A percentile compares a stretch with the other conserved stretches of the same genome.
These are phyloP conservation scores for Gryganskiella cystojenkinii DNA, from an alignment of 192 early-diverging fungal species.

Conservation along the genomic window DNA sequence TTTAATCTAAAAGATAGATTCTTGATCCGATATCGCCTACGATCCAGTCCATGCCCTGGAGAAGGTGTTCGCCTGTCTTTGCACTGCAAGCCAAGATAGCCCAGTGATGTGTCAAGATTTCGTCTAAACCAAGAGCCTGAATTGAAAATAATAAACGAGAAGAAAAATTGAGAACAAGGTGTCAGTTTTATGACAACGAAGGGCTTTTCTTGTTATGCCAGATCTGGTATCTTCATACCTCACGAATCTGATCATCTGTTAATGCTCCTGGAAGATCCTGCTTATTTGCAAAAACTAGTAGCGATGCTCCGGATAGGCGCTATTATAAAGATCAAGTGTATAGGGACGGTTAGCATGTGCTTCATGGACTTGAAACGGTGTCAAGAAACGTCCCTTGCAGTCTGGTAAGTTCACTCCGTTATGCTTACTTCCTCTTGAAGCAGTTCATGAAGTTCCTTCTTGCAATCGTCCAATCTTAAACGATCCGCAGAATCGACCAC, in stretches of 20 bases:
- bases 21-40: conserved; percentile 89
- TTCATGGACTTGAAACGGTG: too few relatives aligned
- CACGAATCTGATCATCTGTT: conserved; percentile 72
- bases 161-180: too few relatives aligned
- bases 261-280: conserved; percentile 93
- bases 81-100: conserved; percentile 91
- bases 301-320: conserved; percentile 90
- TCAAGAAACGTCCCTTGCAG: too few relatives aligned
- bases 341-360: not conserved
- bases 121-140: conserved; percentile 75
- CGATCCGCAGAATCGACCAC: conserved; percentile 96
- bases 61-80: conserved; percentile 84
- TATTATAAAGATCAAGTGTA: conserved; percentile 36
- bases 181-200: too few relatives aligned
- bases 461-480: conserved; percentile 83
- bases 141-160: not conserved
- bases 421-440: conserved; percentile 86
- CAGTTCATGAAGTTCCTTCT: conserved; percentile 77
- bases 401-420: not conserved
- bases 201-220: too few relatives aligned
- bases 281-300: conserved; percentile 98
- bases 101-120: conserved; percentile 93
- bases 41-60: conserved; percentile 95
- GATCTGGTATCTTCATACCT: too few relatives aligned
- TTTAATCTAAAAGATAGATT: conserved; percentile 82